A percentile compares a stretch with the other conserved stretches of the same genome.
Conservation (phyloP, 164 flowering plant species). For the Magnolia sinica region DNA sequence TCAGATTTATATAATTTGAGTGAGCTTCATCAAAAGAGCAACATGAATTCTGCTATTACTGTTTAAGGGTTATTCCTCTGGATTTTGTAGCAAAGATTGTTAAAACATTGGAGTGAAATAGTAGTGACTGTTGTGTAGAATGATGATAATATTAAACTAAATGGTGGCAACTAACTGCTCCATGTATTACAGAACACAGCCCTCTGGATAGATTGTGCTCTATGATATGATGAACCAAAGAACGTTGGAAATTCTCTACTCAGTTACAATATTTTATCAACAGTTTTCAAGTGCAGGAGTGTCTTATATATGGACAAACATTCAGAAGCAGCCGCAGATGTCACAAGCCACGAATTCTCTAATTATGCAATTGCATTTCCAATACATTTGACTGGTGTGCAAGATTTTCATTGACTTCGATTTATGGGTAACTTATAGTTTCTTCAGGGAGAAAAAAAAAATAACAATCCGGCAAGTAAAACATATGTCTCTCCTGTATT, state of each 20-base stretch:
- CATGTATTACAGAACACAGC: not conserved
- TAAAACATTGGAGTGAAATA: not conserved
- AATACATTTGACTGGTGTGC: not conserved
- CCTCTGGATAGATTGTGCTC: not conserved
- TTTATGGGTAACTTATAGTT: not conserved
- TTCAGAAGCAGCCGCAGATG: not conserved
- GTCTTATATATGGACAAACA: not conserved
- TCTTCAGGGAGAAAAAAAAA: not conserved
- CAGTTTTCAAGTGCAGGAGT: not conserved
- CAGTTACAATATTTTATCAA: too few species aligned
- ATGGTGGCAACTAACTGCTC: not conserved
- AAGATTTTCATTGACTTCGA: too few species aligned
- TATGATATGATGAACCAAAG: not conserved
- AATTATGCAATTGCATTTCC: not conserved
- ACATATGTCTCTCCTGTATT: not conserved
- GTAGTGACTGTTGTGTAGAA: not conserved
- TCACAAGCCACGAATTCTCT: not conserved
- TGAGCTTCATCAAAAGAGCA: conserved; percentile 13
- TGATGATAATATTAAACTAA: not conserved
- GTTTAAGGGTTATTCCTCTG: too few species aligned
- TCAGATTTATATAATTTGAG: conserved; percentile 30
- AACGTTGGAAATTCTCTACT: not conserved
- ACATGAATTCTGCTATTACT: not conserved
- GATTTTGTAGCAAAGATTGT: not conserved
- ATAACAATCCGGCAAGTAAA: not conserved